A percentile compares a stretch with the other conserved stretches of the same genome.
phyloP scores from a whole-genome alignment of 2,329 filamentous ascomycete genomes.

The Colletotrichum sp. region DNA sequence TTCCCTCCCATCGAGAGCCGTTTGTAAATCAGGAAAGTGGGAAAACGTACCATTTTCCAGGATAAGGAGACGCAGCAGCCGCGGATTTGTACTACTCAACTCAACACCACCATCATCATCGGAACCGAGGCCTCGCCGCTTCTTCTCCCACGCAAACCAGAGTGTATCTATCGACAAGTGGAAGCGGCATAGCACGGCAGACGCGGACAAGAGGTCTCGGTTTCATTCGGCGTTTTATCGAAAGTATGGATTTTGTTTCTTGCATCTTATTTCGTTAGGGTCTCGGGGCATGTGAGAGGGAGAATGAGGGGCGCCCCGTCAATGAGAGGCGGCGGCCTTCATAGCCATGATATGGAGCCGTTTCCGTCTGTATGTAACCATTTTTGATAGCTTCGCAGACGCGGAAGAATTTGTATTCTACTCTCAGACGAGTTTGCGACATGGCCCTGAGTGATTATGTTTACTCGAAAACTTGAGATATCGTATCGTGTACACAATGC shows the following conservation, averaged over 20 bases:
- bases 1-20: constrained; percentile 78
- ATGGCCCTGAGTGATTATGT: not conserved
- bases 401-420: not conserved
- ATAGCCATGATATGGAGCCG: not conserved
- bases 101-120: not conserved
- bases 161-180: not conserved
- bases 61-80: not conserved
- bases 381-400: not conserved
- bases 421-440: not conserved
- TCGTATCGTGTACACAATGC: not conserved
- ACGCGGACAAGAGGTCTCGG: not conserved
- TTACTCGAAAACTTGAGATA: not conserved
- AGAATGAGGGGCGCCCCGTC: not conserved
- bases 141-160: not conserved
- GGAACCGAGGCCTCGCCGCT: not conserved
- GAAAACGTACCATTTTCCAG: not conserved
- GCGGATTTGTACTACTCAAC: not conserved
- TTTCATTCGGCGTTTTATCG: not conserved
- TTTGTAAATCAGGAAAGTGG: constrained; percentile 56
- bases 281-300: not conserved
- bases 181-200: not conserved
- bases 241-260: not conserved
- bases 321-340: not conserved
- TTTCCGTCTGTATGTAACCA: not conserved
- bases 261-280: not conserved